A percentile compares a stretch with the other conserved stretches of the same genome.
These are phyloP conservation scores for Hordeum pubiflorum DNA, from an alignment of 202 grass and related monocot genomes.

Conservation along the genomic window DNA sequence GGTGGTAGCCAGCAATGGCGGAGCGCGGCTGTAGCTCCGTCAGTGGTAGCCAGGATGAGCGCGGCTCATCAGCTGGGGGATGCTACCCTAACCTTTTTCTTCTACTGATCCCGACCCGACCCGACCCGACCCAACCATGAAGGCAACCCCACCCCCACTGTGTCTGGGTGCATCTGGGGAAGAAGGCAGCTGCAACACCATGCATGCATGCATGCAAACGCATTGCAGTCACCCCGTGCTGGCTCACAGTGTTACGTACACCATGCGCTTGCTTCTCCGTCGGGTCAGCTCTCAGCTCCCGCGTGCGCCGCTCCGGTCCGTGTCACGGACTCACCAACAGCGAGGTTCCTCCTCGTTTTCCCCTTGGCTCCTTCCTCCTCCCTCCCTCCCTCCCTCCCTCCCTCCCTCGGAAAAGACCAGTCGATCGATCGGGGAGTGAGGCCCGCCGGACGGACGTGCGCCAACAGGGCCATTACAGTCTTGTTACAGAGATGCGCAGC, in stretches of 20 bases:
- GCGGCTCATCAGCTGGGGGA: too few relatives aligned
- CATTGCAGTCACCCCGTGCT: background rate
- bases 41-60: too few relatives aligned
- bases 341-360: too few relatives aligned
- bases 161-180: too few relatives aligned
- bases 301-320: background rate
- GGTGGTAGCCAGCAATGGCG: too few relatives aligned
- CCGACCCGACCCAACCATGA: too few relatives aligned
- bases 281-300: background rate
- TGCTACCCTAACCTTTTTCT: background rate
- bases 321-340: background rate
- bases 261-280: background rate
- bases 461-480: background rate
- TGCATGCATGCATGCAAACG: background rate
- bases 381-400: too few relatives aligned
- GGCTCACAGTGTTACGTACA: background rate
- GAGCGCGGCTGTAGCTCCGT: too few relatives aligned
- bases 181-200: background rate
- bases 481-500: background rate
- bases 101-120: conserved; percentile 1
- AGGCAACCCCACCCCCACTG: too few relatives aligned
- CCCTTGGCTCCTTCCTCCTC: background rate
- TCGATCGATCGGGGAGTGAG: background rate
- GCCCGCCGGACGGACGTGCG: background rate
- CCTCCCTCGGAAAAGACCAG: background rate